phyloP scores from a whole-genome alignment of 73 alveolate species.

The Paramecium sexaurelia region DNA sequence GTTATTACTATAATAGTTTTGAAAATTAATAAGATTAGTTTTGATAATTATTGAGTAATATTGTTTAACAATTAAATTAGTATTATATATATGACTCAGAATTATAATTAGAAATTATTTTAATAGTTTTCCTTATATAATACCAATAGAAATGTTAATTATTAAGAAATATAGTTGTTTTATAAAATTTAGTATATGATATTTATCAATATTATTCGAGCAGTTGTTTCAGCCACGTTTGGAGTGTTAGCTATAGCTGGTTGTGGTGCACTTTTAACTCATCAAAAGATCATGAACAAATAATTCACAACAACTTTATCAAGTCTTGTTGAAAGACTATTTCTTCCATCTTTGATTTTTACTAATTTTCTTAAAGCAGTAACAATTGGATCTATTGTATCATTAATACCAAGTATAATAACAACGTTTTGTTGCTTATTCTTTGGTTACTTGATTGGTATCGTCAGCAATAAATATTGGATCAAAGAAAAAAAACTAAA shows the following conservation, averaged over 20 bases:
- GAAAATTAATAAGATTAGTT: too few species aligned
- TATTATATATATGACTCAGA: too few species aligned
- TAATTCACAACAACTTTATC: slow-evolving; percentile 9
- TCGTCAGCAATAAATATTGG: not conserved
- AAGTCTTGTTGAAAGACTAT: slow-evolving; percentile 10
- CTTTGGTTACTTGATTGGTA: not conserved
- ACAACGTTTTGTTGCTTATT: not conserved
- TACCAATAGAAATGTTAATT: too few species aligned
- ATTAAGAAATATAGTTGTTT: not conserved
- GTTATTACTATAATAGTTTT: too few species aligned
- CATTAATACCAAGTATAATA: not conserved
- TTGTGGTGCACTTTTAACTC: not conserved
- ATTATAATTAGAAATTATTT: too few species aligned
- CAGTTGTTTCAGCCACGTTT: slow-evolving; percentile 1
- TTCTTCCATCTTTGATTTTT: slow-evolving; percentile 2
- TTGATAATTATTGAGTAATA: too few species aligned
- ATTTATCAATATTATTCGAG: not conserved
- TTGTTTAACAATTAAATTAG: too few species aligned
- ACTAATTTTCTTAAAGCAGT: slow-evolving; percentile 2
- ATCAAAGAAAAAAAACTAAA: not conserved
- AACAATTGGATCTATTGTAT: not conserved
- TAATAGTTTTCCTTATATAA: too few species aligned
- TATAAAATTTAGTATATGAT: not conserved
- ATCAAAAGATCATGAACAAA: not conserved
- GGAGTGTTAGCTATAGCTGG: slow-evolving; percentile 10